Evolutionary conservation across 1,284 basidiomycete species (phyloP).

Genomic region (Sanghuangporus baumii): DNA sequence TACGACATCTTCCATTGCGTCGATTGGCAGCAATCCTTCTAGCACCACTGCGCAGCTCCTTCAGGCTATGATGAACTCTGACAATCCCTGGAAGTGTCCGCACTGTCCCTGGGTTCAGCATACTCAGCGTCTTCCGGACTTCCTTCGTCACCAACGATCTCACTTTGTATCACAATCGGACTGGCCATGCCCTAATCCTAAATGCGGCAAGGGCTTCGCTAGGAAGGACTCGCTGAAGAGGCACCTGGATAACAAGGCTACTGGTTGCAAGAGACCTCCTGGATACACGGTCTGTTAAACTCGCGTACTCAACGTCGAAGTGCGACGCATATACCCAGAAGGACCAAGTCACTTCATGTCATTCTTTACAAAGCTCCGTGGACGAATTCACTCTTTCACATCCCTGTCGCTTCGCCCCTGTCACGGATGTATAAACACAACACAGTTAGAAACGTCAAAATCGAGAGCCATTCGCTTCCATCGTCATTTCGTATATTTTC

Average conservation of each 20-base stretch:
- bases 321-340: not conserved
- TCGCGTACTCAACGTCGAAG: not conserved
- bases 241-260: conserved; percentile 16
- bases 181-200: conserved; percentile 18
- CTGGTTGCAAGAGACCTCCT: conserved; percentile 16
- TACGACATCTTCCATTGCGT: conserved; percentile 14
- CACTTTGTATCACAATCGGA: conserved; percentile 19
- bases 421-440: not conserved
- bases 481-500: not conserved
- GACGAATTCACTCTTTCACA: not conserved
- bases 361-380: not conserved
- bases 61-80: conserved; percentile 7
- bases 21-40: conserved; percentile 1
- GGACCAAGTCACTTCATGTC: not conserved
- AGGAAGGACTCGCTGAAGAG: conserved; percentile 18
- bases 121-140: conserved; percentile 18
- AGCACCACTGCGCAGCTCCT: conserved; percentile 7
- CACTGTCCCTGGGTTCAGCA: conserved; percentile 19
- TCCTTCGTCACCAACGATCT: conserved; percentile 18
- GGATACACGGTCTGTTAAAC: conserved; percentile 17
- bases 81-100: conserved; percentile 19
- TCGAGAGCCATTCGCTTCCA: not conserved
- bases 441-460: not conserved
- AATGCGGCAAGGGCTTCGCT: conserved; percentile 18
- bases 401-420: not conserved